A percentile compares a stretch with the other conserved stretches of the same genome.
phyloP scores from a whole-genome alignment of 2,329 filamentous ascomycete genomes.

The Monosporascus ibericus region DNA sequence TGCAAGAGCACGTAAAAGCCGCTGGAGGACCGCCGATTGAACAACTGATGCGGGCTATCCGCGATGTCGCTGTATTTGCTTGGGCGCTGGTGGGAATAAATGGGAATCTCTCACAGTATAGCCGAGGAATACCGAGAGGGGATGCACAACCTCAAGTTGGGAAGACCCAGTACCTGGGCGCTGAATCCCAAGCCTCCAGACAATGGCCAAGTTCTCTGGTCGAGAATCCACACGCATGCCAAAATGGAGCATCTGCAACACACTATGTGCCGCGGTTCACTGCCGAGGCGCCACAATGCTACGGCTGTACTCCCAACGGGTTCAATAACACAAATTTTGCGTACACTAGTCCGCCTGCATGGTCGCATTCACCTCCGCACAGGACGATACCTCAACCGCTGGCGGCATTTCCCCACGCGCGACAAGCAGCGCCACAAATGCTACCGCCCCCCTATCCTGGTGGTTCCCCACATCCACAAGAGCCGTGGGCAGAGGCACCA shows the following conservation, averaged over 20 bases:
- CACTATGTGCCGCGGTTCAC: slow-evolving; percentile 8
- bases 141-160: slow-evolving; percentile 51
- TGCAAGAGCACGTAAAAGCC: slow-evolving; percentile 37
- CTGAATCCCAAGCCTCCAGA: slow-evolving; percentile 29
- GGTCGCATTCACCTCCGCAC: slow-evolving; percentile 8
- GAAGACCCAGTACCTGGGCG: slow-evolving; percentile 25
- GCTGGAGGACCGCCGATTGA: slow-evolving; percentile 49
- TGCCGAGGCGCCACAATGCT: slow-evolving; percentile 10
- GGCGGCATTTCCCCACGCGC: slow-evolving; percentile 7
- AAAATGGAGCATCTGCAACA: slow-evolving; percentile 1
- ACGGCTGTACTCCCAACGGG: slow-evolving; percentile 5
- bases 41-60: slow-evolving; percentile 72
- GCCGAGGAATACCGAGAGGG: slow-evolving; percentile 55
- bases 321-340: slow-evolving; percentile 8
- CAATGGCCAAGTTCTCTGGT: slow-evolving; percentile 16
- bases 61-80: slow-evolving; percentile 81
- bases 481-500: slow-evolving; percentile 12
- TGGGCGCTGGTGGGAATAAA: slow-evolving; percentile 81
- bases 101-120: slow-evolving; percentile 60
- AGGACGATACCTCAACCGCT: slow-evolving; percentile 6
- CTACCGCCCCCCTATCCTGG: neutral
- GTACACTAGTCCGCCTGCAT: slow-evolving; percentile 8
- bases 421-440: slow-evolving; percentile 2
- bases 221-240: slow-evolving; percentile 5
- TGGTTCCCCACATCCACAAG: neutral